Evolutionary conservation across 2,329 filamentous ascomycete genomes (phyloP).

Genomic region (Aspergillus pseudoviridinutans): DNA sequence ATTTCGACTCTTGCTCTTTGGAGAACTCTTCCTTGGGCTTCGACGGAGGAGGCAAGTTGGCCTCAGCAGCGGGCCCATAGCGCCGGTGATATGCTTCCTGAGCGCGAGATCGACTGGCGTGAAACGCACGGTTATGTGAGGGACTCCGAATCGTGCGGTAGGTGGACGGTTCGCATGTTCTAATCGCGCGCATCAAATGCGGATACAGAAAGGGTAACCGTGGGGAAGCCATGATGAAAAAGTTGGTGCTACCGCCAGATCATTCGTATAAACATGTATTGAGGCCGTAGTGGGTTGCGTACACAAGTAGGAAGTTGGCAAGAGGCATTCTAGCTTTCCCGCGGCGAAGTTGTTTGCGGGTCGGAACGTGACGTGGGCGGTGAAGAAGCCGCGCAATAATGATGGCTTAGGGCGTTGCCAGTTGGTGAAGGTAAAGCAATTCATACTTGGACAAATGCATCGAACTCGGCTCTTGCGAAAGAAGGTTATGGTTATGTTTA

Average conservation of each 20-base stretch:
- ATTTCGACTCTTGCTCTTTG: constrained; percentile 11
- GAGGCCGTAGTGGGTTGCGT: neutral
- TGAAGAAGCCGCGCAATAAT: constrained; percentile 7
- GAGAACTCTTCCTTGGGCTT: constrained; percentile 25
- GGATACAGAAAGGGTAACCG: constrained; percentile 67
- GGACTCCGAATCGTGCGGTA: constrained; percentile 42
- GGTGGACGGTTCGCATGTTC: constrained; percentile 45
- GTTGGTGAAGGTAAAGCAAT: neutral
- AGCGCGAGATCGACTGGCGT: constrained; percentile 31
- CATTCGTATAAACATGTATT: constrained; percentile 5
- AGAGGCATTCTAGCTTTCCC: constrained; percentile 16
- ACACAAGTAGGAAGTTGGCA: neutral
- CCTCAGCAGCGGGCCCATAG: constrained; percentile 45
- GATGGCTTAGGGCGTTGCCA: neutral
- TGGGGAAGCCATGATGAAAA: constrained; percentile 54
- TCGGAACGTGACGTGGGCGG: constrained; percentile 22
- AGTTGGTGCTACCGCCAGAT: constrained; percentile 8
- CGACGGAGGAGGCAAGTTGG: constrained; percentile 36
- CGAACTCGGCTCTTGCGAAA: neutral
- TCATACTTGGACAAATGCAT: too few species aligned
- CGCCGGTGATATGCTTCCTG: constrained; percentile 43
- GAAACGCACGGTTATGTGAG: constrained; percentile 28
- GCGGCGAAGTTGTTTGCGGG: constrained; percentile 18
- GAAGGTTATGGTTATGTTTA: neutral
- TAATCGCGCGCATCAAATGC: constrained; percentile 57